Evolutionary conservation across 2,329 filamentous ascomycete genomes (phyloP).

Genomic region (Fusarium proliferatum): DNA sequence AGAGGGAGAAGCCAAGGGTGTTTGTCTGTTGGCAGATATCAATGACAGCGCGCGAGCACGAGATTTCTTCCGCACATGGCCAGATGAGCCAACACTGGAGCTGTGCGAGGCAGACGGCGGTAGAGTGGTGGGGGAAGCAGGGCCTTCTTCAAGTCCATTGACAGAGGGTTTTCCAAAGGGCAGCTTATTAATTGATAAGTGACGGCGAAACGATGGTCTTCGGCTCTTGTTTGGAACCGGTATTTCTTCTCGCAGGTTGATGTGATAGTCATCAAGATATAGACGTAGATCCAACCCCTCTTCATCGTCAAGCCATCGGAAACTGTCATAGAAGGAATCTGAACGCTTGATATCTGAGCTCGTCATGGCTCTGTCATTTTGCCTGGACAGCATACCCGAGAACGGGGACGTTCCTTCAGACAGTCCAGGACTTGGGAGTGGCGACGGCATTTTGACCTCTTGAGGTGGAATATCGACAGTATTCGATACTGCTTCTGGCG

Average conservation of each 20-base stretch:
- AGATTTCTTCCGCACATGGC: constrained; percentile 63
- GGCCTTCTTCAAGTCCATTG: constrained; percentile 57
- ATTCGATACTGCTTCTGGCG: constrained; percentile 48
- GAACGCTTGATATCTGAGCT: constrained; percentile 50
- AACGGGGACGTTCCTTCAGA: constrained; percentile 35
- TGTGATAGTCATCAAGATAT: constrained; percentile 76
- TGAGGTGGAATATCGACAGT: constrained; percentile 40
- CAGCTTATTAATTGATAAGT: constrained; percentile 76
- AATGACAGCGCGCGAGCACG: constrained; percentile 65
- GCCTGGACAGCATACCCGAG: constrained; percentile 43
- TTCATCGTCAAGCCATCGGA: constrained; percentile 80
- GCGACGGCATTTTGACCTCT: constrained; percentile 38
- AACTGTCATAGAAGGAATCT: constrained; percentile 72
- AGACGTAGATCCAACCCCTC: constrained; percentile 75
- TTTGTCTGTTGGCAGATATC: constrained; percentile 60
- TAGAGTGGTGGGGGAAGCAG: constrained; percentile 41
- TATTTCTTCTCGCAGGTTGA: constrained; percentile 66
- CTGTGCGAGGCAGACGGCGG: constrained; percentile 38
- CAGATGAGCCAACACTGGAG: constrained; percentile 38
- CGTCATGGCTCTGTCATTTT: constrained; percentile 28
- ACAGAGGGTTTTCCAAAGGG: constrained; percentile 68
- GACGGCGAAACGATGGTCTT: constrained; percentile 74
- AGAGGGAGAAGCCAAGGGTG: constrained; percentile 32
- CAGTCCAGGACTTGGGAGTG: constrained; percentile 37
- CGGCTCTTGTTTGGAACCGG: constrained; percentile 57